Percentiles rank a stretch among this genome's conserved stretches.
phyloP scores from a whole-genome alignment of 2,329 filamentous ascomycete genomes.

The Alternaria triticimaculans region DNA sequence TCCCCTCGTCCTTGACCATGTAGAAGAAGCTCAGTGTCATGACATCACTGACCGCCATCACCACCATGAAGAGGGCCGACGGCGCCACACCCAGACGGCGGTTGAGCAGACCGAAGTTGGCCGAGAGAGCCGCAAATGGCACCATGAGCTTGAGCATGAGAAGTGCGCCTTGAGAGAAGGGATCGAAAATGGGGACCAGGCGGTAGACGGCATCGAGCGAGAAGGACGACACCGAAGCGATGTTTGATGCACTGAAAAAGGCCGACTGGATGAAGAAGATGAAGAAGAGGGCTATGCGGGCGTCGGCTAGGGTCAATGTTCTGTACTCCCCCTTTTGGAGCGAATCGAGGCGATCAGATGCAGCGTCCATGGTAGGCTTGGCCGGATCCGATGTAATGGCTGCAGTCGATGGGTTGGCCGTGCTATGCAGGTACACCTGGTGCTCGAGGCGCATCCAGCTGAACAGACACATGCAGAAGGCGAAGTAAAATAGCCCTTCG shows the following conservation, averaged over 20 bases:
- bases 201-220: slow-evolving; percentile 88
- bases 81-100: slow-evolving; percentile 82
- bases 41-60: slow-evolving; percentile 87
- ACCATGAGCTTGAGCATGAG: slow-evolving; percentile 90
- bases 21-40: slow-evolving; percentile 97
- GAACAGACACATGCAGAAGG: slow-evolving; percentile 81
- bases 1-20: slow-evolving; percentile 95
- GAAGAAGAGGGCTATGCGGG: slow-evolving; percentile 91
- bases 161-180: slow-evolving; percentile 87
- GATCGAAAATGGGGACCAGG: slow-evolving; percentile 89
- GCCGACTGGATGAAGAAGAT: slow-evolving; percentile 92
- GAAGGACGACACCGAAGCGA: slow-evolving; percentile 92
- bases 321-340: slow-evolving; percentile 59
- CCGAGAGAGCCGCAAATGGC: slow-evolving; percentile 89
- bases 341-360: slow-evolving; percentile 39
- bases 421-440: slow-evolving; percentile 64
- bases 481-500: slow-evolving; percentile 93
- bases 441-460: slow-evolving; percentile 94
- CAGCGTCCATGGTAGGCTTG: slow-evolving; percentile 49
- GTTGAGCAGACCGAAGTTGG: slow-evolving; percentile 93
- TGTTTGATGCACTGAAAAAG: slow-evolving; percentile 96
- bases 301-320: slow-evolving; percentile 79
- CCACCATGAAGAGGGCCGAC: slow-evolving; percentile 86
- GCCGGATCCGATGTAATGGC: slow-evolving; percentile 35
- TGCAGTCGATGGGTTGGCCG: slow-evolving; percentile 11